Base-by-base conservation (phyloP, 2,329 filamentous ascomycete genomes). In the Fusarium tuaranense region DNA sequence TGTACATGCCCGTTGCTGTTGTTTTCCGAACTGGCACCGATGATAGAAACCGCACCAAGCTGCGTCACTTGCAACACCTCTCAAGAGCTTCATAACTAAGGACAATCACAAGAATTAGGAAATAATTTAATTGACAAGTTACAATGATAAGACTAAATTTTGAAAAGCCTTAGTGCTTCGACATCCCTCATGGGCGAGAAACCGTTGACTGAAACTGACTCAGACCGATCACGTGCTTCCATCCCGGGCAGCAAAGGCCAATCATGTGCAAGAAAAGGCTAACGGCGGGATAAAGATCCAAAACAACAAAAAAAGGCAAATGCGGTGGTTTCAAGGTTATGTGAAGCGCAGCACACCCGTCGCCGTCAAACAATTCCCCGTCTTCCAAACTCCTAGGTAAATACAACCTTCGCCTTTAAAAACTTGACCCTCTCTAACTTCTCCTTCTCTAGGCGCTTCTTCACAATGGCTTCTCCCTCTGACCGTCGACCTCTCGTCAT, bases 401-500 rank as follows among this genome's bases (percentile, higher is more conserved):
- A 61, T 51, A 27, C 5, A 13, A 4, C 2, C 8, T 14, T 4
- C 3, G 4, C 36, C 34, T 3, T 5, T 25, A 20, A 16, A 44
- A 20, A 13, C 6, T 46, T 25, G 46, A 4, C 2, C 5, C 4
- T 41, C 5, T 4, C 61, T 65, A 61, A 65, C 14, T 16, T 16
- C n/a, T 9, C 8, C 8, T 14, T 18, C 1, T 13, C 1, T 4
- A 75, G 73, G 61, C 73, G 66, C 60, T 74, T 58, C 30, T 71
- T 77, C 72, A 69, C 73, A 69, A 79, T 79, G 78, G 71, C 76
- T 65, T 74, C 57, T 46, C 85, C 87, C 16, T 76, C 84, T 64
- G 87, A 90, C 79, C 83, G 84, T 75, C 89, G 90, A 36, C 93
- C 93, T 16, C 87, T 96, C 79, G 91, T 97, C 78, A 93, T 97